phyloP scores from a whole-genome alignment of 176 grass and related monocot species.

The Bonia amplexicaulis region DNA sequence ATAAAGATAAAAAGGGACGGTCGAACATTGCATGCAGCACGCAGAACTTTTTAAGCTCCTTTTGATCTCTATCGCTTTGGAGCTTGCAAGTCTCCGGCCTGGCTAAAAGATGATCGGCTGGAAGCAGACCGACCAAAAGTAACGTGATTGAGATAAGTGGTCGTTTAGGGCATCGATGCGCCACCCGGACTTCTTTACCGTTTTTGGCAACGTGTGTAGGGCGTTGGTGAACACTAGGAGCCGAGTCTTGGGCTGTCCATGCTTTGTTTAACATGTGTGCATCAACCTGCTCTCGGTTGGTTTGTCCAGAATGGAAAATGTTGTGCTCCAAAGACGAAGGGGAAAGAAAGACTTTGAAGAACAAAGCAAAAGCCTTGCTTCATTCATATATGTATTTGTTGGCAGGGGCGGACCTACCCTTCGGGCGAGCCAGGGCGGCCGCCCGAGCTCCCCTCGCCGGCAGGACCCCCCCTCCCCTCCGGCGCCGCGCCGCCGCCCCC shows the following conservation, averaged over 20 bases:
- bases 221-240: constrained; percentile 6
- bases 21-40: not conserved
- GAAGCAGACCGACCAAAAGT: constrained; percentile 36
- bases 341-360: not conserved
- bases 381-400: not conserved
- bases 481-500: no score
- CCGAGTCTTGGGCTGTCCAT: constrained; percentile 4
- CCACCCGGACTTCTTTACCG: constrained; percentile 14
- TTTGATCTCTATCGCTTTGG: constrained; percentile 36
- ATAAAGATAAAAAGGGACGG: constrained; percentile 8
- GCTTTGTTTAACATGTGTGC: constrained; percentile 20
- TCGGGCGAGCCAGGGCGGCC: no score
- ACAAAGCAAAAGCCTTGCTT: not conserved
- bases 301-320: constrained; percentile 32
- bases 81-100: not conserved
- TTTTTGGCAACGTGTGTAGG: constrained; percentile 31
- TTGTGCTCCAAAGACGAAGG: not conserved
- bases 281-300: constrained; percentile 36
- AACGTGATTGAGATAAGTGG: constrained; percentile 41
- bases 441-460: no score
- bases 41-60: not conserved
- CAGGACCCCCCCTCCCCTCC: no score
- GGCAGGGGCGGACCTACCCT: no score
- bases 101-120: constrained; percentile 13
- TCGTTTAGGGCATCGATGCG: constrained; percentile 11